phyloP scores from a whole-genome alignment of 345 rosid genomes.

The Lepidium didymum region DNA sequence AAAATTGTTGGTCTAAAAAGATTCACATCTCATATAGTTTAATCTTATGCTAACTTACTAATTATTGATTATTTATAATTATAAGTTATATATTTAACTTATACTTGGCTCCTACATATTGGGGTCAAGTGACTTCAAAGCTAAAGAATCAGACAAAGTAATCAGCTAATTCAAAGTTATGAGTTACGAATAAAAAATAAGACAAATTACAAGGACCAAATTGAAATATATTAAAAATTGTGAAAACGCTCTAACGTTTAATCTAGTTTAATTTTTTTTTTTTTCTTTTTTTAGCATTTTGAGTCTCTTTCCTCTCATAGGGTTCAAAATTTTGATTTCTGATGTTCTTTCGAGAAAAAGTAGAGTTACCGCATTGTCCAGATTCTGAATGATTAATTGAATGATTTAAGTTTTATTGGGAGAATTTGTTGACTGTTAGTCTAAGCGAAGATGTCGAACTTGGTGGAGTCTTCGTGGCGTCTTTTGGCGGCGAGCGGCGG shows the following conservation, averaged over 20 bases:
- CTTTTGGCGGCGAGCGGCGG: constrained; percentile 78
- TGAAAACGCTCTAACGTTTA: background rate
- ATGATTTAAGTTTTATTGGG: background rate
- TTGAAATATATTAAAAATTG: background rate
- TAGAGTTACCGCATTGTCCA: constrained; percentile 25
- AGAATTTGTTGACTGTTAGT: background rate
- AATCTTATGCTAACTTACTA: background rate
- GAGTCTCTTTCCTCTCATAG: constrained; percentile 9
- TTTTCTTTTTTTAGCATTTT: background rate
- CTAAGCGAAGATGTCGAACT: constrained; percentile 33
- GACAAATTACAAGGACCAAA: background rate
- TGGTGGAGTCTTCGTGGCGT: constrained; percentile 60
- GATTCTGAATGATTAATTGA: background rate
- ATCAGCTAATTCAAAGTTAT: background rate
- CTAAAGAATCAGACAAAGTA: background rate
- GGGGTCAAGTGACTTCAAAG: constrained; percentile 12
- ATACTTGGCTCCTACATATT: background rate
- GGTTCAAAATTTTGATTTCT: constrained; percentile 15
- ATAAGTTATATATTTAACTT: background rate
- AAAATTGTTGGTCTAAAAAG: background rate
- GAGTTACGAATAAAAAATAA: background rate
- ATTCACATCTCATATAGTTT: background rate
- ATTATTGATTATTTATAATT: background rate
- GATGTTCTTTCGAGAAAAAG: background rate
- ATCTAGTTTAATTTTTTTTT: background rate